Evolutionary conservation across 148 eudicot genomes (phyloP).

Genomic region (Vaccinium macrocarpon): DNA sequence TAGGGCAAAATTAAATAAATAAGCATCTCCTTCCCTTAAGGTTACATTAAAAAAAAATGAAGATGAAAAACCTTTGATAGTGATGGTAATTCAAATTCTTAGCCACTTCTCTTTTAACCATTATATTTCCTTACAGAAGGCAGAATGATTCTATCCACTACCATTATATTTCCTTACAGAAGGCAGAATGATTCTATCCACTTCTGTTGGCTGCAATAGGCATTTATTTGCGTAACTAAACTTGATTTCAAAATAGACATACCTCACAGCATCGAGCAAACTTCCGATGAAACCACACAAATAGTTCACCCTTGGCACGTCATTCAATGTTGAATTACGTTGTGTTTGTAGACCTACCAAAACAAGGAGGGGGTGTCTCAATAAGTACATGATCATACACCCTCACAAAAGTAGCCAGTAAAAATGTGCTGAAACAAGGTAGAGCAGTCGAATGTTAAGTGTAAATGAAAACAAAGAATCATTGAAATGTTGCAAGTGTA

Average conservation of each 20-base stretch:
- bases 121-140: not conserved
- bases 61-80: not conserved
- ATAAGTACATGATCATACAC: not conserved
- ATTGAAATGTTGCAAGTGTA: not conserved
- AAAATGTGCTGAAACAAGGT: not conserved
- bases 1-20: not conserved
- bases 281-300: slow-evolving; percentile 10
- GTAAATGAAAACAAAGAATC: not conserved
- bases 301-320: slow-evolving; percentile 17
- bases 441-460: not conserved
- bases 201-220: not conserved
- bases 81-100: not conserved
- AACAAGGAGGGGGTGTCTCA: not conserved
- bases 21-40: not conserved
- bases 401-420: not conserved
- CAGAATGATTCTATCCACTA: not conserved
- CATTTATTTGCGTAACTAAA: not conserved
- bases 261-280: slow-evolving; percentile 49
- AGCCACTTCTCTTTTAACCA: not conserved
- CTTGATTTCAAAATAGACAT: not conserved
- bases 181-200: not conserved
- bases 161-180: not conserved
- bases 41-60: not conserved
- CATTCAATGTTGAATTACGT: slow-evolving; percentile 25
- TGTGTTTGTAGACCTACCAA: slow-evolving; percentile 36